Evolutionary conservation across 495 filamentous ascomycete species (phyloP), one percentile per base, ranked within the genome.

Genomic region (Massariosphaeria phaeospora): DNA sequence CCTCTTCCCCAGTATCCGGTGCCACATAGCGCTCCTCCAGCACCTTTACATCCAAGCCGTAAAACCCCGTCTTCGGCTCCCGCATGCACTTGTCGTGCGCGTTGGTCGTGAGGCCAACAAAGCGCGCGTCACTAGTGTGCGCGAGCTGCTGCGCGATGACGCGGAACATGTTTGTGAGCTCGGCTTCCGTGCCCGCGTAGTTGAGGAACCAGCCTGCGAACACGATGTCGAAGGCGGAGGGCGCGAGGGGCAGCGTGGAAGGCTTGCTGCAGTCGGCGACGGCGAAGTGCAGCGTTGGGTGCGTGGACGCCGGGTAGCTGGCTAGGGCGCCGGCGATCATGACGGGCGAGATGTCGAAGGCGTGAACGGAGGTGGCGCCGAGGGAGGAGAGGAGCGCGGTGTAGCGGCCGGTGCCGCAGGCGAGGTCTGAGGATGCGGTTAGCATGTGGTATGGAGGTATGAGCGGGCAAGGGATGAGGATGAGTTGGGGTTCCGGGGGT

Each of bases 131-230:
- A n/a, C n/a, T n/a, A n/a, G n/a, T n/a, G 7, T 24, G 23, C 9
- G 29, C 41, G 15, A 63, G 38, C 15, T 58, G 54, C 13, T 27
- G 20, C 15, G 30, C 18, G 35, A 63, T 51, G 27, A 57, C 42
- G 18, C 25, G 21, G 44, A 57, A 58, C 54, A 63, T 55, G 34
- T 2, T 8, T 1, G 41, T 36, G 8, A 63, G 48, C 25, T 48
- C 42, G 15, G 20, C 26, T 15, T 45, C 30, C 12, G 54, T 44
- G 27, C 33, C 48, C 12, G 59, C 59, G 41, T 58, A 63, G 42
- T 58, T 58, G 24, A 63, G 46, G 36, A 63, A 58, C 48, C 54
- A 63, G 48, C 50, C 55, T 29, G 59, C 59, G 30, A 63, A 58
- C 26, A 63, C 51, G 29, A 63, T 18, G 34, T 63, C 59, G 49